A percentile compares a stretch with the other conserved stretches of the same genome.
These are phyloP conservation scores for Haplographium delicatum DNA, from an alignment of 495 filamentous ascomycete genomes.

Conservation along the genomic window DNA sequence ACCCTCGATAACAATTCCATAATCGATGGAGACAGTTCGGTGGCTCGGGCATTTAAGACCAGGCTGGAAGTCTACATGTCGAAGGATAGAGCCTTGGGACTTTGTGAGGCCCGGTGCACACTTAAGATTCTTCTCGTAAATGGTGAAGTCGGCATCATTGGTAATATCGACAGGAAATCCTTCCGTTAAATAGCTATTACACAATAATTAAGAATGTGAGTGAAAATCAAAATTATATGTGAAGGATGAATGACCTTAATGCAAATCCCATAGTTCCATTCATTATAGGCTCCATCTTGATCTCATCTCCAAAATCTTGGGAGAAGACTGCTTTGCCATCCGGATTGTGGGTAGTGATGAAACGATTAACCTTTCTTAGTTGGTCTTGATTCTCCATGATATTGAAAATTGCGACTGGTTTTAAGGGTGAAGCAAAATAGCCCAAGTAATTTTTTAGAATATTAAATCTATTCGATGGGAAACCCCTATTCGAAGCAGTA, in stretches of 20 bases:
- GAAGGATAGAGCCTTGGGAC: constrained; percentile 6
- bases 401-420: too few relatives aligned
- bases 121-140: constrained; percentile 7
- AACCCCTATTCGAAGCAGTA: too few relatives aligned
- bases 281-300: constrained; percentile 3
- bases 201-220: too few relatives aligned
- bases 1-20: constrained; percentile 71
- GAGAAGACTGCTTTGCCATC: constrained; percentile 12
- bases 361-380: too few relatives aligned
- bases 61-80: constrained; percentile 10
- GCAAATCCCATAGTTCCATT: constrained; percentile 9
- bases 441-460: too few relatives aligned
- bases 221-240: too few relatives aligned
- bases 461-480: too few relatives aligned
- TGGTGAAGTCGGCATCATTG: constrained; percentile 2
- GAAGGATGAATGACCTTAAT: constrained; percentile 14
- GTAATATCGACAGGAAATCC: constrained; percentile 12
- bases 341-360: constrained; percentile 13
- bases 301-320: neutral
- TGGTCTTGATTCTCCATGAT: too few relatives aligned
- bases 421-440: too few relatives aligned
- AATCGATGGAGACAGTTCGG: constrained; percentile 67
- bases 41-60: constrained; percentile 45
- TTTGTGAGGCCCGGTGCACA: constrained; percentile 14
- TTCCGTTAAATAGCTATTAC: too few relatives aligned